Evolutionary conservation across 1,139 yeast genomes (phyloP), one percentile per base, ranked within the genome.

Genomic region (Taphrina communis): DNA sequence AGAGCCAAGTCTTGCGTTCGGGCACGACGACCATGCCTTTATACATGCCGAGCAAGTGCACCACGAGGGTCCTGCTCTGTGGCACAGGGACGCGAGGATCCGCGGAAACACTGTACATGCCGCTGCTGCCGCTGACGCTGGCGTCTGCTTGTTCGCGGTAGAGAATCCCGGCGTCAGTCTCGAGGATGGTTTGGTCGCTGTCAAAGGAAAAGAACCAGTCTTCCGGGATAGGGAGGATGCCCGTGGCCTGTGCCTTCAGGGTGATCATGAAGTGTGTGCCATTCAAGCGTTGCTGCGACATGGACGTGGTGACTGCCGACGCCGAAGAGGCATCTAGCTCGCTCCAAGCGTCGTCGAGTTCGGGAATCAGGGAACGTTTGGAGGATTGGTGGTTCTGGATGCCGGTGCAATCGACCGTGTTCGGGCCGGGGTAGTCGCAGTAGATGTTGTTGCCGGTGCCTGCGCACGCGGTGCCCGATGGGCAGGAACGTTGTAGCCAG

Each of bases 401-500:
- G 53, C 53, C 46, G 44, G 42, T n/a, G 46, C 70, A 39, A 42
- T 35, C 55, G 21, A 71, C 72, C 12, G 50, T 59, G n/a, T 46
- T 63, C 1, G 71, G 65, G 19, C 71, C 71, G n/a, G 72, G 69
- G n/a, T 62, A 72, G 63, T 72, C 73, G 55, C 73, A 72, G 38
- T 63, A 70, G 17, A 72, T 61, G n/a, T n/a, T n/a, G n/a, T n/a
- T n/a, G n/a, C 69, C 72, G 35, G 55, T 59, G 1, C 58, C 53
- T 50, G 67, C 81, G 77, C 90, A 86, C 1, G 84, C 80, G 5
- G 89, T 86, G 60, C 88, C 87, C 1, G 82, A 77, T 9, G 88
- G 84, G 77, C 90, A 86, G 52, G 77, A 80, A 74, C 82, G 81
- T 35, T 75, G 75, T 19, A 84, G 86, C 89, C 90, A 87, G 31